Evolutionary conservation across 2,329 filamentous ascomycete genomes (phyloP), one percentile per base, ranked within the genome.

Genomic region (Dactylellina haptotyla): DNA sequence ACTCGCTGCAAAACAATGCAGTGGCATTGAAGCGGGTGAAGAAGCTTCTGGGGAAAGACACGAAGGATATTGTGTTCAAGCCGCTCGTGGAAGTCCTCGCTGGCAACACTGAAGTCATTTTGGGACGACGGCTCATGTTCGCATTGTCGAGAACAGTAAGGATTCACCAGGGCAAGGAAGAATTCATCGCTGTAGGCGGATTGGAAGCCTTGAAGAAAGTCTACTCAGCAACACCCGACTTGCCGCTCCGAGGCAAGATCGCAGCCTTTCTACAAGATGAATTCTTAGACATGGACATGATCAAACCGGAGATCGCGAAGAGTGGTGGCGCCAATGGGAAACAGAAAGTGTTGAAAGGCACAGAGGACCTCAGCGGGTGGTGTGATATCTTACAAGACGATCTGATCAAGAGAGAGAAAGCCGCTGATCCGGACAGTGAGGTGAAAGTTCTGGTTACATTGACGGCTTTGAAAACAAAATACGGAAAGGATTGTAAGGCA

Each of bases 271-370:
- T 89, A 26, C 82, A 86, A 32, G 88, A 90, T 77, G 88, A 84
- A 71, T 90, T 90, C 78, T 81, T 90, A n/a, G 88, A 90, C 77
- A 84, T 85, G 74, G 83, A 85, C 65, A 87, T 89, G 83, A 87
- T 87, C 41, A 56, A 48, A 8, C 6, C 39, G 54, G 61, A 62
- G 3, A 18, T 61, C 26, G 57, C 57, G n/a, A 34, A 32, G 18
- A 54, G 56, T 12, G 26, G 20, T 34, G 28, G 26, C n/a, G n/a
- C n/a, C n/a, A 30, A 14, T 32, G 56, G 53, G 3, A 39, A 37
- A 9, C 69, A 73, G 25, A 58, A 34, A 14, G 53, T 73, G 20
- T 28, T 73, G n/a, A 65, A 51, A 16, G 12, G 12, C 14, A 20
- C 8, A 6, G 45, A 50, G 3, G 69, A 62, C 2, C 28, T 73